Percentiles rank a stretch among this genome's conserved stretches.
Evolutionary conservation across 495 filamentous ascomycete species (phyloP).

Genomic region (Elaphomyces granulatus): DNA sequence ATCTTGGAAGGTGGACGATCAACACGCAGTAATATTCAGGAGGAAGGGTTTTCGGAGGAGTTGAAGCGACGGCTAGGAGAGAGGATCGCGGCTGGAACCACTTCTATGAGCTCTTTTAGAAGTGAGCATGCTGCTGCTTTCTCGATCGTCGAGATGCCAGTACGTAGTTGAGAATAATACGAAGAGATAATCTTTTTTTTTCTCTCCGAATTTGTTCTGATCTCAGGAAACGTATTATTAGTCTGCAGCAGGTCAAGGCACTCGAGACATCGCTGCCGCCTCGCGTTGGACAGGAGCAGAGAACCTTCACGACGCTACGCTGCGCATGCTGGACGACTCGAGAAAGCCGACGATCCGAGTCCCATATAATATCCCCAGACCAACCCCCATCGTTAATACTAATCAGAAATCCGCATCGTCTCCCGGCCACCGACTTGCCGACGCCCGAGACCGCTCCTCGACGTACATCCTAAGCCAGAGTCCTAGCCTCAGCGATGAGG

Average conservation of each 20-base stretch:
- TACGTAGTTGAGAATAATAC: constrained; percentile 23
- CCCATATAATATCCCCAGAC: constrained; percentile 37
- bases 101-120: constrained; percentile 54
- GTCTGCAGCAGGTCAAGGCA: constrained; percentile 53
- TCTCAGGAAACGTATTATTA: constrained; percentile 11
- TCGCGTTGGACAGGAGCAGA: constrained; percentile 72
- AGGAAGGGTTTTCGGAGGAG: constrained; percentile 79
- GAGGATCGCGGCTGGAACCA: constrained; percentile 49
- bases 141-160: constrained; percentile 48
- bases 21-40: constrained; percentile 59
- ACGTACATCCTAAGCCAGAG: constrained; percentile 54
- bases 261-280: constrained; percentile 54
- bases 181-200: no score
- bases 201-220: neutral
- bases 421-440: constrained; percentile 48
- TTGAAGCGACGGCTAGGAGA: constrained; percentile 61
- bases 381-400: constrained; percentile 42
- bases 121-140: constrained; percentile 56
- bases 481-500: constrained; percentile 44
- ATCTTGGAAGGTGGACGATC: constrained; percentile 56
- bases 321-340: constrained; percentile 80
- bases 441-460: constrained; percentile 63
- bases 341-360: constrained; percentile 57
- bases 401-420: constrained; percentile 33
- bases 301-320: constrained; percentile 51